phyloP scores from a whole-genome alignment of 2,329 filamentous ascomycete species.

The Neonectria hederae region DNA sequence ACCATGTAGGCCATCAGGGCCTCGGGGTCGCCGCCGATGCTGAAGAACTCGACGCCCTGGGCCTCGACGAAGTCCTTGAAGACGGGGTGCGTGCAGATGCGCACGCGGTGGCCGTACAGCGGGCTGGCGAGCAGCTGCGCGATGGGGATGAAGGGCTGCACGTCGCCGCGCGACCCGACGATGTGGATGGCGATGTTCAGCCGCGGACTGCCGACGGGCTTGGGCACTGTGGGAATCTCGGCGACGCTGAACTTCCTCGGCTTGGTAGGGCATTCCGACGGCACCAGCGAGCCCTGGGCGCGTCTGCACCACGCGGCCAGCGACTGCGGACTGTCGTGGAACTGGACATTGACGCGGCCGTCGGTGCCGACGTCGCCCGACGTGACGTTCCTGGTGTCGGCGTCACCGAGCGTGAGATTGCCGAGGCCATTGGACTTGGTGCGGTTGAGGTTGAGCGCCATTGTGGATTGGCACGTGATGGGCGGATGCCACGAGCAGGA shows the following conservation, averaged over 20 bases:
- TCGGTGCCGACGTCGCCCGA: conserved; percentile 43
- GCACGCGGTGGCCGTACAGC: conserved; percentile 61
- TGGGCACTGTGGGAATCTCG: conserved; percentile 28
- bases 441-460: conserved; percentile 44
- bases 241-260: conserved; percentile 35
- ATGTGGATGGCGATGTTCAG: conserved; percentile 48
- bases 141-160: conserved; percentile 67
- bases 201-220: conserved; percentile 32
- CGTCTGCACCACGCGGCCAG: conserved; percentile 41
- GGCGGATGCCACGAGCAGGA: background rate
- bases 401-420: conserved; percentile 40
- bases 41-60: conserved; percentile 65
- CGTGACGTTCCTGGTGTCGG: conserved; percentile 28
- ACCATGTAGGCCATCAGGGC: conserved; percentile 57
- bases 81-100: conserved; percentile 64
- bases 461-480: conserved; percentile 12
- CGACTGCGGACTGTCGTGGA: conserved; percentile 42
- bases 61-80: conserved; percentile 64
- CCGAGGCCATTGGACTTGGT: conserved; percentile 42
- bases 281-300: conserved; percentile 29
- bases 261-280: conserved; percentile 13
- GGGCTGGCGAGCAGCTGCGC: conserved; percentile 54
- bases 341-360: conserved; percentile 45
- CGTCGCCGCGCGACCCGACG: conserved; percentile 46
- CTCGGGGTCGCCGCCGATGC: conserved; percentile 65